phyloP scores from a whole-genome alignment of 495 filamentous ascomycete species.

The Penicillium turbatum region DNA sequence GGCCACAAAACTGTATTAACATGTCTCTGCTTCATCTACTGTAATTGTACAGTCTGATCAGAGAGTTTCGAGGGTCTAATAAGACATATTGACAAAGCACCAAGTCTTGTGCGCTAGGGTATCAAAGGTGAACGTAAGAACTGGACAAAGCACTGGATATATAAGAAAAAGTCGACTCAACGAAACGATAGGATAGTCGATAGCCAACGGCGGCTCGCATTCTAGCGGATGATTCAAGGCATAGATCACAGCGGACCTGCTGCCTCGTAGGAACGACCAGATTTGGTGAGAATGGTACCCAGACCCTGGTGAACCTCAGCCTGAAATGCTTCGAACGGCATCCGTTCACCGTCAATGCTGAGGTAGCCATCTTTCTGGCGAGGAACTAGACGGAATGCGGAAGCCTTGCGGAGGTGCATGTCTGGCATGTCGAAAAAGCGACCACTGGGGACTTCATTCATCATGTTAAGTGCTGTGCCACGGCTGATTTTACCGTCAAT shows the following conservation, averaged over 20 bases:
- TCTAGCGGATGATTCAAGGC: not conserved
- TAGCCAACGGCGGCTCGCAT: not conserved
- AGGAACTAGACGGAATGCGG: slow-evolving; percentile 78
- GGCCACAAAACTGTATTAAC: slow-evolving; percentile 9
- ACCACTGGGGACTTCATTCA: slow-evolving; percentile 65
- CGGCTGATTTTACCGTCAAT: slow-evolving; percentile 72
- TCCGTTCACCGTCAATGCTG: slow-evolving; percentile 86
- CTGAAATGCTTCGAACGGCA: slow-evolving; percentile 86
- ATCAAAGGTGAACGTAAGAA: slow-evolving; percentile 31
- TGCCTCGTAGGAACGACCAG: slow-evolving; percentile 67
- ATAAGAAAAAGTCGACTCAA: not conserved
- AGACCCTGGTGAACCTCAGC: slow-evolving; percentile 81
- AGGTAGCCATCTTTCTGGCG: slow-evolving; percentile 71
- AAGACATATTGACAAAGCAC: slow-evolving; percentile 6
- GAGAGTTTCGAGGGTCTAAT: not conserved
- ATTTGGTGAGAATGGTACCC: slow-evolving; percentile 76
- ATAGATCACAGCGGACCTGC: slow-evolving; percentile 42
- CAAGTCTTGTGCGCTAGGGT: slow-evolving; percentile 32
- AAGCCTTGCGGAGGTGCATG: slow-evolving; percentile 75
- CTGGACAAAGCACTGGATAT: slow-evolving; percentile 6
- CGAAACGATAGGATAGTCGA: not conserved
- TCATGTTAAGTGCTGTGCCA: slow-evolving; percentile 55
- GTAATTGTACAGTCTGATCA: slow-evolving; percentile 12
- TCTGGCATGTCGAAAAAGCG: slow-evolving; percentile 73
- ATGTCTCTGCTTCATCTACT: slow-evolving; percentile 7